Evolutionary conservation across 331 rosid genomes (phyloP), one percentile per base, ranked within the genome.

Genomic region (Acacia pycnantha): DNA sequence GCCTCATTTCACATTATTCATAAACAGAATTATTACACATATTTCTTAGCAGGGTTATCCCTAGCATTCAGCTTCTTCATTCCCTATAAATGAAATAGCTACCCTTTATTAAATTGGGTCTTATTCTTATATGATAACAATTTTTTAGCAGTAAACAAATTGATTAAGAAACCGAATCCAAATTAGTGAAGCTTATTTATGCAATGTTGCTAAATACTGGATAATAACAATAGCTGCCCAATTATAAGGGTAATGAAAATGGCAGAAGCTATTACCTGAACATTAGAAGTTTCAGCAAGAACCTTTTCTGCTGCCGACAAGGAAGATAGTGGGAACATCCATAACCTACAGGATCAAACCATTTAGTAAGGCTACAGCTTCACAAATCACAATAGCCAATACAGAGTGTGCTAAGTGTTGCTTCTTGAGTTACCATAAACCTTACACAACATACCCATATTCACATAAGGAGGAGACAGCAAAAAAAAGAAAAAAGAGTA

Each of bases 311-410:
- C 99, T 16, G 77, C 82, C 14, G 86, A 81, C 88, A 95, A 88
- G 46, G 90, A 91, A 71, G 92, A 80, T 70, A 81, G 22, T 1
- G 99, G 99, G 68, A 95, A 95, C 88, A 85, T 70, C 99, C 99
- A 95, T 82, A 93, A 85, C 94, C 98, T 95, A 89, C 85, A 87
- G 33, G 22, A 54, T 61, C 85, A 82, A 85, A 41, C 65, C 75
- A 71, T 70, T 66, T 70, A 47, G 56, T 70, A 68, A 68, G 80
- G 79, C 79, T 77, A 69, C 27, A 27, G 73, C 70, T 59, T 53
- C 79, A 74, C 70, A 77, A 78, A 53, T 53, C 79, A 74, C 70
- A 77, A 78, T 70, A 72, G 18, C 22, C 79, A 75, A 35, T 19
- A 81, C n/a, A 37, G 54, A 78, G 58, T 78, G 82, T 27, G 41